These are phyloP conservation scores for Xylaria venustula DNA, from an alignment of 495 filamentous ascomycete genomes.

Conservation along the genomic window DNA sequence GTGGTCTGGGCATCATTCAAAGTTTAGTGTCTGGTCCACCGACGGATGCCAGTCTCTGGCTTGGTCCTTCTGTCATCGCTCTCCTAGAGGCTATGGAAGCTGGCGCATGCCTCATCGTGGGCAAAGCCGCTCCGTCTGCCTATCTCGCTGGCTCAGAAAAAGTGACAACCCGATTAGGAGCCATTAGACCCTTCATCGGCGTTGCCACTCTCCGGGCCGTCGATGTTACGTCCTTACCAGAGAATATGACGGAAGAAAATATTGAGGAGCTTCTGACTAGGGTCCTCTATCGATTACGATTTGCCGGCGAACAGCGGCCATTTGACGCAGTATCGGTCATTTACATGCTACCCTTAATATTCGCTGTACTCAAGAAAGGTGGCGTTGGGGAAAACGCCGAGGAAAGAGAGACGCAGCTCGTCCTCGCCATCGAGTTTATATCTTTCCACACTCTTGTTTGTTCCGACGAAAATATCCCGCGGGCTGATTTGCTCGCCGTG, in stretches of 20 bases:
- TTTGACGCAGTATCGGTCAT: constrained; percentile 83
- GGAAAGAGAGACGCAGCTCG: constrained; percentile 81
- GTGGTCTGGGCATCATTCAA: constrained; percentile 81
- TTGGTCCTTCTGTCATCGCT: constrained; percentile 70
- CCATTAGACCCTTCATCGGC: constrained; percentile 76
- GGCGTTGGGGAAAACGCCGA: constrained; percentile 72
- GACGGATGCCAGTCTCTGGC: constrained; percentile 80
- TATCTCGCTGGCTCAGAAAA: constrained; percentile 76
- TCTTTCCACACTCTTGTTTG: constrained; percentile 80
- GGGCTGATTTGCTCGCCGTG: constrained; percentile 64
- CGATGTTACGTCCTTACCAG: constrained; percentile 67
- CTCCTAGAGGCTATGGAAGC: constrained; percentile 70
- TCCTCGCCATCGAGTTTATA: constrained; percentile 87
- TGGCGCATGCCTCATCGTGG: constrained; percentile 77
- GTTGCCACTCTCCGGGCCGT: constrained; percentile 79
- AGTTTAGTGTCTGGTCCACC: constrained; percentile 82
- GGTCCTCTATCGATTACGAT: constrained; percentile 85
- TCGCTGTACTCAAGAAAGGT: constrained; percentile 70
- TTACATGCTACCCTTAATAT: constrained; percentile 81
- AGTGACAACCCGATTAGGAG: constrained; percentile 71
- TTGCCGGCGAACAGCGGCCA: constrained; percentile 85
- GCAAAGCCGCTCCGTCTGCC: constrained; percentile 71
- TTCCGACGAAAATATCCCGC: constrained; percentile 69
- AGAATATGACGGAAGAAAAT: constrained; percentile 71
- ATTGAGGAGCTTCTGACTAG: constrained; percentile 84